Conservation (phyloP, 163 green algal genomes). For the Smithsoniella earleae region DNA sequence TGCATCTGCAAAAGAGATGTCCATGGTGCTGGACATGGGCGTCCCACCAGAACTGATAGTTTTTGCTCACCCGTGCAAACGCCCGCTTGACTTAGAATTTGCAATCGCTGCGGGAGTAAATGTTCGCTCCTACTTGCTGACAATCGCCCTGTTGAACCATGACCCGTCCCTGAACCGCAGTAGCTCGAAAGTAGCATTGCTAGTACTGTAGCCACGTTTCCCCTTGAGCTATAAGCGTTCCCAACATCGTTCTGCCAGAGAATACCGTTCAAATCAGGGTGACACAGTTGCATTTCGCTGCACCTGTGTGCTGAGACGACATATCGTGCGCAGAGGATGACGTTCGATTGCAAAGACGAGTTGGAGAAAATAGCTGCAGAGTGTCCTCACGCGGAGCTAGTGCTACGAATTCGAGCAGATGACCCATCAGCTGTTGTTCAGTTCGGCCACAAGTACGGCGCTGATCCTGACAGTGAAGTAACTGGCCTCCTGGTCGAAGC, state of each 20-base stretch:
- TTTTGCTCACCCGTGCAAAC: slow-evolving; percentile 77
- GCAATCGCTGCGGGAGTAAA: slow-evolving; percentile 31
- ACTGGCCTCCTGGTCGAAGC: slow-evolving; percentile 45
- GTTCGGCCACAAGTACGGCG: slow-evolving; percentile 92
- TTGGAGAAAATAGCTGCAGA: slow-evolving; percentile 64
- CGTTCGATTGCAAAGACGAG: slow-evolving; percentile 73
- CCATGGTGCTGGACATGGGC: slow-evolving; percentile 53
- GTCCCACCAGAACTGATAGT: slow-evolving; percentile 58
- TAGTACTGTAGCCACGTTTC: too few species aligned
- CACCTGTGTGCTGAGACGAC: neutral
- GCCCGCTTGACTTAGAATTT: slow-evolving; percentile 51
- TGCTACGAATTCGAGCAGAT: slow-evolving; percentile 57
- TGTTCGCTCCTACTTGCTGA: slow-evolving; percentile 33
- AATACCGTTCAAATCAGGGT: neutral
- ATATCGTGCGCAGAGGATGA: slow-evolving; percentile 43
- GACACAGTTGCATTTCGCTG: neutral
- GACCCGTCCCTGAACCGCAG: too few species aligned
- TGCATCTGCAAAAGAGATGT: slow-evolving; percentile 75
- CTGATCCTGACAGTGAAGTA: slow-evolving; percentile 40
- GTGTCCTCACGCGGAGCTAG: slow-evolving; percentile 41
- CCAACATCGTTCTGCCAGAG: too few species aligned
- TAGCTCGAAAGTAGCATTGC: too few species aligned
- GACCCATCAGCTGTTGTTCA: slow-evolving; percentile 73
- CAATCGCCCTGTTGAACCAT: too few species aligned
- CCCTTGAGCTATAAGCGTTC: too few species aligned